phyloP scores from a whole-genome alignment of 495 filamentous ascomycete species.

The Aspergillus wentii region DNA sequence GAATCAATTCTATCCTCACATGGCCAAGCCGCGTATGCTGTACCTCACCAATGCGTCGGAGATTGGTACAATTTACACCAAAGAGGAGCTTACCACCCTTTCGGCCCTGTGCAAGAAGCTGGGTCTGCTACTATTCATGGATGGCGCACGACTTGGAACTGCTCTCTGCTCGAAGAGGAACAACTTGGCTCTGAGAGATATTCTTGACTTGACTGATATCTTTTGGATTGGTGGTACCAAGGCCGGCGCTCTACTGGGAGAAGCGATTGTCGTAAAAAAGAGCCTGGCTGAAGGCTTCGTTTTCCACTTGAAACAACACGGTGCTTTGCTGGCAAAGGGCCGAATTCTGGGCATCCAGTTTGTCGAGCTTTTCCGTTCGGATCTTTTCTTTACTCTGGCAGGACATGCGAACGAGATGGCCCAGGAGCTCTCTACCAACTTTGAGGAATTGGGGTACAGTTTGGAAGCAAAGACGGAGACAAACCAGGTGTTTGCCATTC shows the following conservation, averaged over 20 bases:
- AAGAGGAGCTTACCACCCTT: conserved; percentile 25
- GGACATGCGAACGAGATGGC: conserved; percentile 39
- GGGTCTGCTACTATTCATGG: conserved; percentile 33
- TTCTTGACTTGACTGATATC: conserved; percentile 35
- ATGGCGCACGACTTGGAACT: conserved; percentile 37
- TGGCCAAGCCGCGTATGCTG: conserved; percentile 38
- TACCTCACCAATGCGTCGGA: conserved; percentile 43
- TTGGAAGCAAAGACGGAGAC: conserved; percentile 28
- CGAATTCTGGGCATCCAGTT: conserved; percentile 40
- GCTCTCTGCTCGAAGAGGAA: conserved; percentile 29
- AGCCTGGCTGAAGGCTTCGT: conserved; percentile 33
- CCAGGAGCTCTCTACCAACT: conserved; percentile 22
- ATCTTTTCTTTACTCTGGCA: conserved; percentile 35
- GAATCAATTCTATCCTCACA: conserved; percentile 41
- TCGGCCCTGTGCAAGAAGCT: conserved; percentile 27
- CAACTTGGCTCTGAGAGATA: conserved; percentile 30
- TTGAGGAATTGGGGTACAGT: conserved; percentile 23
- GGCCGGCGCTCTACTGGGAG: conserved; percentile 37
- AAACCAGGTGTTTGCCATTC: conserved; percentile 29
- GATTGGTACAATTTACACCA: conserved; percentile 36
- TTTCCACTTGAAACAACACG: conserved; percentile 41
- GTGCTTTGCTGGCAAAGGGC: conserved; percentile 39
- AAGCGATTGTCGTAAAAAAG: conserved; percentile 37
- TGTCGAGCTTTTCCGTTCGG: conserved; percentile 33
- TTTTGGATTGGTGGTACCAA: conserved; percentile 47